A percentile compares a stretch with the other conserved stretches of the same genome.
These are phyloP conservation scores for Elaphomyces granulatus DNA, from an alignment of 495 filamentous ascomycete genomes.

Conservation along the genomic window DNA sequence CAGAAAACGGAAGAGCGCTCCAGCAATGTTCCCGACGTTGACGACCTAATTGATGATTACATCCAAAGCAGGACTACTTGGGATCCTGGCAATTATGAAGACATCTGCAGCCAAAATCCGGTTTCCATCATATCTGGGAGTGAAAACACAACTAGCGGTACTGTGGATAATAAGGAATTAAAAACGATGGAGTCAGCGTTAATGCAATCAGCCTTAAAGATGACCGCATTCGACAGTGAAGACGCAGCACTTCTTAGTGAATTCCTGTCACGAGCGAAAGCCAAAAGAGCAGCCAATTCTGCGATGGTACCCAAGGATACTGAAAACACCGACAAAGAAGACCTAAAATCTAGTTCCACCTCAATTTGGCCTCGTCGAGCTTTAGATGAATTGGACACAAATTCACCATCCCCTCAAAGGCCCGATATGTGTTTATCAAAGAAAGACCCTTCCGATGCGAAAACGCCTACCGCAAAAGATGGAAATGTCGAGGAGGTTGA, in stretches of 20 bases:
- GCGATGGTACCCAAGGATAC: constrained; percentile 16
- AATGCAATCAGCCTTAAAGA: constrained; percentile 27
- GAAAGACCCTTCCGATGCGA: neutral
- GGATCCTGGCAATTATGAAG: neutral
- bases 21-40: too few species aligned
- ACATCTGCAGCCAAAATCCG: neutral
- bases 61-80: neutral
- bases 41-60: neutral
- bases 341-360: constrained; percentile 16
- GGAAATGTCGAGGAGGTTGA: constrained; percentile 13
- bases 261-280: constrained; percentile 45
- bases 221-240: constrained; percentile 34
- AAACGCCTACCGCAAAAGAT: neutral
- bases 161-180: constrained; percentile 8
- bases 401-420: constrained; percentile 40
- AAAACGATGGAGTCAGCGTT: constrained; percentile 23
- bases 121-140: neutral
- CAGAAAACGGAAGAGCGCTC: neutral
- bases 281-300: constrained; percentile 41
- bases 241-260: constrained; percentile 46
- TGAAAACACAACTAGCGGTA: neutral
- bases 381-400: constrained; percentile 37
- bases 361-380: constrained; percentile 32
- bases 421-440: constrained; percentile 13
- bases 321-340: constrained; percentile 10